Evolutionary conservation across 2,329 filamentous ascomycete species (phyloP), one percentile per base, ranked within the genome.

Genomic region (Xylaria sp.): DNA sequence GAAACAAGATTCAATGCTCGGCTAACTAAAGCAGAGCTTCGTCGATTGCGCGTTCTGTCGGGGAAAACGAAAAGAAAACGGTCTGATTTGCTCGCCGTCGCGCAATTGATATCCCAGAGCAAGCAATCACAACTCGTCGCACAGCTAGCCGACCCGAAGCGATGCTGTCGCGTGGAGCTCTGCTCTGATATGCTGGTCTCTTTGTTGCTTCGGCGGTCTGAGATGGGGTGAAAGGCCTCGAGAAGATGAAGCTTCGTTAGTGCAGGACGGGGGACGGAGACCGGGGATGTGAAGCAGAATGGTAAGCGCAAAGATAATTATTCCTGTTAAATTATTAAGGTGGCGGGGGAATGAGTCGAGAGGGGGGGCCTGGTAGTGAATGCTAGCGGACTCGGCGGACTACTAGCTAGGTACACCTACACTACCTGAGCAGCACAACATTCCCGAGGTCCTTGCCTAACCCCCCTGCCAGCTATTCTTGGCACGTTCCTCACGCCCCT

Each of bases 311-410:
- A 63, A 66, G 60, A 55, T 64, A 56, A 50, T 48, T 64, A 52
- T 48, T 46, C 28, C 55, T 67, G 56, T 57, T 60, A 20, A 60
- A 34, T 66, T 70, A 70, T 67, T 64, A 63, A 56, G 65, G 68
- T 67, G 61, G 65, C 61, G 65, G 65, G 64, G 64, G 65, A 64
- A 62, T 59, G 60, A 56, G 39, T 52, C 46, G 52, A 50, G 48
- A 52, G 64, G 63, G 64, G 62, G 60, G 18, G 5, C 41, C 25
- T 32, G 9, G 34, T 36, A 36, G 36, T 41, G 36, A 41, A 41
- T n/a, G 34, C 34, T 36, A 36, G 32, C 32, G 32, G 32, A 39
- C n/a, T n/a, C n/a, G n/a, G n/a, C n/a, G n/a, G n/a, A n/a, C n/a
- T n/a, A 39, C 3, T 18, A 39, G 13, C 28, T 30, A 30, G 28